These are phyloP conservation scores for Bipolaris victoriae DNA, from an alignment of 2,329 filamentous ascomycete genomes.

Conservation along the genomic window DNA sequence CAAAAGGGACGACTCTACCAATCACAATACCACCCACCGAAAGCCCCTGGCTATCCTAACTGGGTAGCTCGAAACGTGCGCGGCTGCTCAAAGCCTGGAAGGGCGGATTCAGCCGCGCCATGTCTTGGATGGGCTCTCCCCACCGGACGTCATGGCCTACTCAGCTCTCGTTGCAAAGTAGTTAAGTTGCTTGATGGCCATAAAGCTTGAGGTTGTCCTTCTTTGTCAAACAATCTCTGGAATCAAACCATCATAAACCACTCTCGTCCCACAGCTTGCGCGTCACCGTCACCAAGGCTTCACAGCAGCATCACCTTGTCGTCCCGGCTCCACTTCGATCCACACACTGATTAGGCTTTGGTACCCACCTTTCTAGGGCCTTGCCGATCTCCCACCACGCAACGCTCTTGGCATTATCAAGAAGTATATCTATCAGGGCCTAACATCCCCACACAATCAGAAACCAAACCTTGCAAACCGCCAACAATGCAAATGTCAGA, in stretches of 20 bases:
- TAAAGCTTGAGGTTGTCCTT: background rate
- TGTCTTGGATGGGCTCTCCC: constrained; percentile 12
- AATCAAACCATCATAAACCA: constrained; percentile 7
- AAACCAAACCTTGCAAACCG: constrained; percentile 7
- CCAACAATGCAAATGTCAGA: constrained; percentile 5
- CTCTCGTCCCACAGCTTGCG: constrained; percentile 17
- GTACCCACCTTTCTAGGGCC: constrained; percentile 22
- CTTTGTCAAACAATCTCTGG: background rate
- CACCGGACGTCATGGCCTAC: constrained; percentile 36
- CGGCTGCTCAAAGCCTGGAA: constrained; percentile 17
- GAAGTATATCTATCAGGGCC: constrained; percentile 18
- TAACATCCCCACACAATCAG: constrained; percentile 23
- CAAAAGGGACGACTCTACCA: constrained; percentile 25
- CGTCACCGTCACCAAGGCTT: constrained; percentile 15
- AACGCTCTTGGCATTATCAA: constrained; percentile 22
- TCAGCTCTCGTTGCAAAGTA: constrained; percentile 10
- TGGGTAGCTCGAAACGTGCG: constrained; percentile 17
- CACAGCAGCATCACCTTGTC: constrained; percentile 20
- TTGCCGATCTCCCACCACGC: constrained; percentile 22
- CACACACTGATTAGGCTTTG: constrained; percentile 21
- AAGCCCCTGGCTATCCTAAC: constrained; percentile 15
- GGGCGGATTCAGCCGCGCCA: constrained; percentile 28
- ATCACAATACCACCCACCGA: constrained; percentile 20
- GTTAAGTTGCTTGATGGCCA: constrained; percentile 18
- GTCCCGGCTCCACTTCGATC: constrained; percentile 19